phyloP scores from a whole-genome alignment of 2,329 filamentous ascomycete genomes.

The Metarhizium anisopliae region DNA sequence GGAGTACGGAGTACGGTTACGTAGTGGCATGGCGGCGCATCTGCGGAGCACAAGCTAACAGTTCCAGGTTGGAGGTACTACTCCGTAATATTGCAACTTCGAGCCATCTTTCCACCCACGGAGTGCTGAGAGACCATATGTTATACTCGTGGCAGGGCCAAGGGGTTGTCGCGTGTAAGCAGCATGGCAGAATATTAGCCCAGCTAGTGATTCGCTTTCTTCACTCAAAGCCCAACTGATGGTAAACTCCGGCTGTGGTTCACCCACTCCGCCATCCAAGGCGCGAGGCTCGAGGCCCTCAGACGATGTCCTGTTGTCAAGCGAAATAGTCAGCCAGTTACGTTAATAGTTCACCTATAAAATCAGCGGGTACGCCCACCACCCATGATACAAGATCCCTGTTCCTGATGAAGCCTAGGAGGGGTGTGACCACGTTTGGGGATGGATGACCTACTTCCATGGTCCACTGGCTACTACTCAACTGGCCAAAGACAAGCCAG shows the following conservation, averaged over 20 bases:
- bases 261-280: neutral
- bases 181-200: neutral
- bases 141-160: too few species aligned
- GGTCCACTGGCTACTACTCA: neutral
- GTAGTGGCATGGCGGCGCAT: neutral
- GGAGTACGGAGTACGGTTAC: neutral
- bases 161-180: neutral
- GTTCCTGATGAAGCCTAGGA: neutral
- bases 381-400: neutral
- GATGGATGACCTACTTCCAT: neutral
- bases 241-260: too few species aligned
- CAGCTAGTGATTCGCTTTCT: neutral
- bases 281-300: neutral
- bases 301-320: neutral
- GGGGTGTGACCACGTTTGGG: neutral
- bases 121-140: too few species aligned
- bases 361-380: neutral
- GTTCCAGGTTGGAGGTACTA: neutral
- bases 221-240: too few species aligned
- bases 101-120: neutral
- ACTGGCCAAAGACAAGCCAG: neutral
- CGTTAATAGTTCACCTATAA: neutral
- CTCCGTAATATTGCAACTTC: neutral
- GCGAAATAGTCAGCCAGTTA: neutral
- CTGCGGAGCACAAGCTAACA: neutral